Evolutionary conservation across 805 yeast genomes (phyloP).

Genomic region (Candida ficus): DNA sequence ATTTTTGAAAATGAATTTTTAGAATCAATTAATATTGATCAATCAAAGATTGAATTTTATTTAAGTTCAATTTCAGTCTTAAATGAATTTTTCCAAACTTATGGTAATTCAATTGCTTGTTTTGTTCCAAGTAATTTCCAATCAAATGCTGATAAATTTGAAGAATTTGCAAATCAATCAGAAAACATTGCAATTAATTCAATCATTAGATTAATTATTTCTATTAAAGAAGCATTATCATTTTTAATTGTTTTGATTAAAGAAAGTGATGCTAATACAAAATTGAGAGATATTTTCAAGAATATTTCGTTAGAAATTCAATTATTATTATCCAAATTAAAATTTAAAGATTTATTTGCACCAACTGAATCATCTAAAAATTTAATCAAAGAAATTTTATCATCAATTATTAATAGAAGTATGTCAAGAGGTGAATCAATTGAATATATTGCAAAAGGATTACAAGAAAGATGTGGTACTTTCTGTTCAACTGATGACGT

Average conservation of each 20-base stretch:
- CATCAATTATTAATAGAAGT: slow-evolving; percentile 83
- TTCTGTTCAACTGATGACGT: slow-evolving; percentile 95
- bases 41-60: slow-evolving; percentile 57
- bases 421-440: slow-evolving; percentile 91
- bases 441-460: slow-evolving; percentile 78
- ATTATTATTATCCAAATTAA: slow-evolving; percentile 56
- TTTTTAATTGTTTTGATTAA: slow-evolving; percentile 78
- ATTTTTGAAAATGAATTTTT: slow-evolving; percentile 37
- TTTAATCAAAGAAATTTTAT: slow-evolving; percentile 77
- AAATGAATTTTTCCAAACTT: slow-evolving; percentile 63
- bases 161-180: slow-evolving; percentile 76
- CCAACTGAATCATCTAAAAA: slow-evolving; percentile 49
- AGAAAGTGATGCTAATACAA: slow-evolving; percentile 41
- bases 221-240: slow-evolving; percentile 86
- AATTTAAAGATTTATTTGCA: slow-evolving; percentile 73
- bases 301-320: slow-evolving; percentile 67
- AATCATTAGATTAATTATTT: slow-evolving; percentile 63
- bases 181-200: slow-evolving; percentile 87
- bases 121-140: slow-evolving; percentile 52
- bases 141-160: slow-evolving; percentile 30
- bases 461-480: slow-evolving; percentile 91
- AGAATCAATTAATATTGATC: slow-evolving; percentile 35
- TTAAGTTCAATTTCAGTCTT: slow-evolving; percentile 66
- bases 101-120: slow-evolving; percentile 58
- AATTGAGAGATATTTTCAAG: slow-evolving; percentile 58